These are phyloP conservation scores for Neopestalotiopsis sp. DNA, from an alignment of 2,329 filamentous ascomycete species.

Conservation along the genomic window DNA sequence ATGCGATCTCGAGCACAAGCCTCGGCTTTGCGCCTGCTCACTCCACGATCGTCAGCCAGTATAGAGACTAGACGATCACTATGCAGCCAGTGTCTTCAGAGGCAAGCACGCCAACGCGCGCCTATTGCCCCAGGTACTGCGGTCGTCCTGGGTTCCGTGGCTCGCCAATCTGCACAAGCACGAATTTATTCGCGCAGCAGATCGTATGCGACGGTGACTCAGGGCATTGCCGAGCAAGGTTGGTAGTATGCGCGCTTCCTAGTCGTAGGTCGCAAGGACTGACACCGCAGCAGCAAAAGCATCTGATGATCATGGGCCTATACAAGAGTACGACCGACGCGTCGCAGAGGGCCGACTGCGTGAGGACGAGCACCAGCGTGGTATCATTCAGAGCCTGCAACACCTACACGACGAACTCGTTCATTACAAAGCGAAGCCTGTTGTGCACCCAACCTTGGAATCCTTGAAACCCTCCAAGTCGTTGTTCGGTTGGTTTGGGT, in stretches of 20 bases:
- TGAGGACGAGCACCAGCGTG: slow-evolving; percentile 91
- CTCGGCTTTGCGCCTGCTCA: slow-evolving; percentile 17
- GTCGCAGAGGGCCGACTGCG: slow-evolving; percentile 76
- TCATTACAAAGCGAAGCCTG: slow-evolving; percentile 74
- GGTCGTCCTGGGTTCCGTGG: neutral
- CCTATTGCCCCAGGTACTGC: neutral
- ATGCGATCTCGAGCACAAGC: slow-evolving; percentile 14
- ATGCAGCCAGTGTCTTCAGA: slow-evolving; percentile 14
- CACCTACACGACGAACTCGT: slow-evolving; percentile 84
- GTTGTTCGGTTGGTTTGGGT: slow-evolving; percentile 66
- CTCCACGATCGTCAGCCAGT: slow-evolving; percentile 9
- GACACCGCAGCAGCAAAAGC: neutral
- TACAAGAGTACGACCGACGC: slow-evolving; percentile 86
- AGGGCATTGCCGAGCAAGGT: slow-evolving; percentile 15
- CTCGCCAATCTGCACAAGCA: neutral
- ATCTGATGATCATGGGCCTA: slow-evolving; percentile 60
- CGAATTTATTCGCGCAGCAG: slow-evolving; percentile 13
- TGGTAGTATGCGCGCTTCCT: neutral
- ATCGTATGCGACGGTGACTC: slow-evolving; percentile 16
- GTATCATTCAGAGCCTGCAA: slow-evolving; percentile 88
- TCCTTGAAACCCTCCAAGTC: slow-evolving; percentile 65
- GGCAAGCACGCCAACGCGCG: neutral
- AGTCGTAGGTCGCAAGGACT: neutral
- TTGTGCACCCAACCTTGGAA: slow-evolving; percentile 79
- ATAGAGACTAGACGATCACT: slow-evolving; percentile 13